A percentile compares a stretch with the other conserved stretches of the same genome.
phyloP scores from a whole-genome alignment of 495 filamentous ascomycete species.

The Podospora pseudocomata region DNA sequence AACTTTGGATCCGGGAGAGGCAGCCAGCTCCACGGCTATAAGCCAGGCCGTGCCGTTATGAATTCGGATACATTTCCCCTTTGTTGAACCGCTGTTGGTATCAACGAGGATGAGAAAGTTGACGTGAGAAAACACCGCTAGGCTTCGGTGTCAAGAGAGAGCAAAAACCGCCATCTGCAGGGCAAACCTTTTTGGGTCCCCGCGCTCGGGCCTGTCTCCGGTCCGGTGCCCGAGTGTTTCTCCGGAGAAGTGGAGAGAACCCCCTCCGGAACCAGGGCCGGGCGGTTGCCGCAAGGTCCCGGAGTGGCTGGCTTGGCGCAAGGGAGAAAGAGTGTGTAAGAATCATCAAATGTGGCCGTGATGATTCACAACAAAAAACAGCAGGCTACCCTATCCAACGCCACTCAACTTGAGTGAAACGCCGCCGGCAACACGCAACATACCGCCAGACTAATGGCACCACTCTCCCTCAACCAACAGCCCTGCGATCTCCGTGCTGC shows the following conservation, averaged over 20 bases:
- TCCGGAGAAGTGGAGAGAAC: not conserved
- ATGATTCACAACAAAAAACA: not conserved
- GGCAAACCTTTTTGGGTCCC: not conserved
- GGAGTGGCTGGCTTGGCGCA: not conserved
- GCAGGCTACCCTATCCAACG: not conserved
- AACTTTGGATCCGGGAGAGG: not conserved
- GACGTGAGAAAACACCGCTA: not conserved
- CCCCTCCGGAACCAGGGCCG: not conserved
- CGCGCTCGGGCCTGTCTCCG: slow-evolving; percentile 1
- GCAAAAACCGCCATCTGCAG: not conserved
- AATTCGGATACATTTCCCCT: not conserved
- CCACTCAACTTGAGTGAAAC: slow-evolving; percentile 1
- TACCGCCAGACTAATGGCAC: not conserved
- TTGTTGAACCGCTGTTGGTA: not conserved
- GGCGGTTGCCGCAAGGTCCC: not conserved
- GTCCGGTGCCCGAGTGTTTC: not conserved
- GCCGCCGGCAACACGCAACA: not conserved
- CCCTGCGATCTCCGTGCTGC: not conserved
- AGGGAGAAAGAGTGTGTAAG: not conserved
- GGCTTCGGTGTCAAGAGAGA: not conserved
- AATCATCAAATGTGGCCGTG: not conserved
- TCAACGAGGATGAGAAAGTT: not conserved
- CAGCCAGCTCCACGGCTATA: slow-evolving; percentile 6
- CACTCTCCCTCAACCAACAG: not conserved
- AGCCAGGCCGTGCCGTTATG: slow-evolving; percentile 6